phyloP scores from a whole-genome alignment of 306 rosid genomes.

The Cyclanthera cordifolia region DNA sequence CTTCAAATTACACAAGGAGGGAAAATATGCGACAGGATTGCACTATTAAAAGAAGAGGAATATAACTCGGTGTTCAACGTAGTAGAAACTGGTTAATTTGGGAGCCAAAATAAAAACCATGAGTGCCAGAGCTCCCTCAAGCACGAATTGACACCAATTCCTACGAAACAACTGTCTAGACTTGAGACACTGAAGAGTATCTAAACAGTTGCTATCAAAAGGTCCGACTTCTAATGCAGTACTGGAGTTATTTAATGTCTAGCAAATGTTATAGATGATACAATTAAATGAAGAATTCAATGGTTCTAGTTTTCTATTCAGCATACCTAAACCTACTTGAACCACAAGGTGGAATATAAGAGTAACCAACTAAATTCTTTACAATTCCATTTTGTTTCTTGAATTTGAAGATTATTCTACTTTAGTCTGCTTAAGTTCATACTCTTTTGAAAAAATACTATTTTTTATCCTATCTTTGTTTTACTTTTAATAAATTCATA shows the following conservation, averaged over 20 bases:
- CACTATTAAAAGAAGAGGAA: background rate
- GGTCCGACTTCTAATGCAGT: background rate
- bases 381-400: background rate
- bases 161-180: background rate
- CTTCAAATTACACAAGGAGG: background rate
- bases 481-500: background rate
- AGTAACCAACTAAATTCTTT: background rate
- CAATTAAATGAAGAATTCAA: background rate
- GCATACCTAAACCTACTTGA: background rate
- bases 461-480: background rate
- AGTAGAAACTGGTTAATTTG: background rate
- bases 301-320: background rate
- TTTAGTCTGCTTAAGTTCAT: background rate
- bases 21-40: background rate
- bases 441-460: background rate
- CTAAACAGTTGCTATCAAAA: background rate
- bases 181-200: background rate
- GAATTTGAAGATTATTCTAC: background rate
- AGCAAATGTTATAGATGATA: background rate
- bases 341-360: background rate
- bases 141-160: background rate
- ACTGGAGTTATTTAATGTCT: background rate
- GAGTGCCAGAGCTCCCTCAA: background rate
- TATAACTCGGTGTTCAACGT: background rate
- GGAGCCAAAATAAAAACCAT: background rate